Evolutionary conservation across 2,329 filamentous ascomycete genomes (phyloP).

Genomic region (Penicillium thymicola): DNA sequence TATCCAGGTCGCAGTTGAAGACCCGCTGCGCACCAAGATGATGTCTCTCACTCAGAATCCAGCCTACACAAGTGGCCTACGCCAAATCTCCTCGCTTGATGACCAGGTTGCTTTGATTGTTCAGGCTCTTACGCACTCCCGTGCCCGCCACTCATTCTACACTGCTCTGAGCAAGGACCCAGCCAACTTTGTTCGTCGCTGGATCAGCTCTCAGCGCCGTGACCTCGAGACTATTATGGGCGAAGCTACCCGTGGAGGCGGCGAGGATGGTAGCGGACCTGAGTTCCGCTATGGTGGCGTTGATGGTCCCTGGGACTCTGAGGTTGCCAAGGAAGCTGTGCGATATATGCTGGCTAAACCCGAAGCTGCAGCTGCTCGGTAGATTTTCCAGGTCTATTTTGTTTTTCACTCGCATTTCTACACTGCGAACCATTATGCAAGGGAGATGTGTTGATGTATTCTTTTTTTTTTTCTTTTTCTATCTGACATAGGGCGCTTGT

Average conservation of each 20-base stretch:
- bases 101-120: conserved; percentile 81
- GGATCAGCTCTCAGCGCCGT: conserved; percentile 86
- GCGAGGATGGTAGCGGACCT: conserved; percentile 52
- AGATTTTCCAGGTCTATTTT: conserved; percentile 4
- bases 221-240: conserved; percentile 86
- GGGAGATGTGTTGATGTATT: conserved; percentile 5
- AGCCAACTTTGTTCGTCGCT: conserved; percentile 76
- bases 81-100: conserved; percentile 73
- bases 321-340: conserved; percentile 60
- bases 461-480: conserved; percentile 3
- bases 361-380: conserved; percentile 33
- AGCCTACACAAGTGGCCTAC: conserved; percentile 67
- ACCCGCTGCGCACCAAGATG: conserved; percentile 70
- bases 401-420: neutral
- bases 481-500: conserved; percentile 25
- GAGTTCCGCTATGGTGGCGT: conserved; percentile 50
- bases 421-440: neutral
- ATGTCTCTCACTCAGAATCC: conserved; percentile 65
- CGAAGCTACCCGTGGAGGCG: conserved; percentile 62
- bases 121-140: conserved; percentile 77
- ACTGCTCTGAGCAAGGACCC: conserved; percentile 75
- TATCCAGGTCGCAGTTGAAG: conserved; percentile 77
- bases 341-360: conserved; percentile 57
- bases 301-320: conserved; percentile 62
- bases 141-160: conserved; percentile 88